Evolutionary conservation across 306 rosid species (phyloP).

Genomic region (Datisca glomerata): DNA sequence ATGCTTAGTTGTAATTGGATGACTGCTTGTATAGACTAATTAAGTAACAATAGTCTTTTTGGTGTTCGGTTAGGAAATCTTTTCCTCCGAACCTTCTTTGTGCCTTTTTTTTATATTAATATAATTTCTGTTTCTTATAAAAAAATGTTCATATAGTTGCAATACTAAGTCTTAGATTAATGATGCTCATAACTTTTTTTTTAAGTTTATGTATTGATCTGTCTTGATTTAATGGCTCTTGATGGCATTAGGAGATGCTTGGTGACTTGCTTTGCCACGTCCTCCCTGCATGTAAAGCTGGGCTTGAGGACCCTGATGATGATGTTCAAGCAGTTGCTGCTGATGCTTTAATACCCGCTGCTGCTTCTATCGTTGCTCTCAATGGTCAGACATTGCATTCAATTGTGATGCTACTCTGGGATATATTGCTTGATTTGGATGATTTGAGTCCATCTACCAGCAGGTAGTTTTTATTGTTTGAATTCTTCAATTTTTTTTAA

Average conservation of each 20-base stretch:
- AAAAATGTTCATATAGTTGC: no score
- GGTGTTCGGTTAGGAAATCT: no score
- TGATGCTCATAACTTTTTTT: no score
- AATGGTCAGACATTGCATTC: conserved; percentile 68
- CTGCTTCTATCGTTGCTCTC: conserved; percentile 67
- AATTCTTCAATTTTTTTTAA: not conserved
- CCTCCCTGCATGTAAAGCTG: conserved; percentile 92
- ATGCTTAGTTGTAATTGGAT: no score
- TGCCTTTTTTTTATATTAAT: no score
- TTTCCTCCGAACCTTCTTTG: no score
- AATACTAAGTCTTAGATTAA: not conserved
- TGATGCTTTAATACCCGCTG: conserved; percentile 91
- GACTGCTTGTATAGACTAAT: no score
- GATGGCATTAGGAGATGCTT: conserved; percentile 69
- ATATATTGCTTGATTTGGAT: conserved; percentile 91
- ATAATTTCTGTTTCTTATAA: no score
- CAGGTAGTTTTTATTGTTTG: conserved; percentile 43
- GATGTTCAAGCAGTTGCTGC: conserved; percentile 99
- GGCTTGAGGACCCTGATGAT: conserved; percentile 95
- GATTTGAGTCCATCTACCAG: conserved; percentile 99
- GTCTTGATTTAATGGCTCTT: conserved; percentile 19
- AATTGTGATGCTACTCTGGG: conserved; percentile 93
- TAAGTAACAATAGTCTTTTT: no score
- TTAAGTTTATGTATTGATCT: conserved; percentile 5
- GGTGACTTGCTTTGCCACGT: conserved; percentile 66